phyloP scores from a whole-genome alignment of 2,329 filamentous ascomycete species.

The Bipolaris oryzae region DNA sequence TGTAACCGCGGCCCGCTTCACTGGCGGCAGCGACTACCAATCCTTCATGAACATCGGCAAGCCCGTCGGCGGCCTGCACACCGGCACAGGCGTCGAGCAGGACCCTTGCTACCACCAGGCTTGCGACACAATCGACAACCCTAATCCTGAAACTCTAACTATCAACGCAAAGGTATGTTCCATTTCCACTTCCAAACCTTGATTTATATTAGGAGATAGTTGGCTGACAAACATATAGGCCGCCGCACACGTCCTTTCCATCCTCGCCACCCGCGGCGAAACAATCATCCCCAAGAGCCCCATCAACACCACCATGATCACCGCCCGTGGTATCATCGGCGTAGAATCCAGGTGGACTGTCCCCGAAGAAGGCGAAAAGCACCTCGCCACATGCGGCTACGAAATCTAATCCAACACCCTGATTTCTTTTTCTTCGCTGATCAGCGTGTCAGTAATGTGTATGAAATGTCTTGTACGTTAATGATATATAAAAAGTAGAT shows the following conservation, averaged over 20 bases:
- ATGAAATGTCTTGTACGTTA: not conserved
- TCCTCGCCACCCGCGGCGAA: slow-evolving; percentile 39
- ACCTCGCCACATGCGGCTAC: slow-evolving; percentile 40
- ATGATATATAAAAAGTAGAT: not conserved
- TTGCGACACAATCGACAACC: slow-evolving; percentile 49
- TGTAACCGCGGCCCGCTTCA: slow-evolving; percentile 47
- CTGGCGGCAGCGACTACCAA: slow-evolving; percentile 50
- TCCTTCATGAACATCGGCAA: slow-evolving; percentile 50
- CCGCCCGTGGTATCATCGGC: slow-evolving; percentile 33
- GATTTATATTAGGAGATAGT: not conserved
- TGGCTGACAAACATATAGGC: slow-evolving; percentile 24
- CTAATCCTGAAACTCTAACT: slow-evolving; percentile 44
- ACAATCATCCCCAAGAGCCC: slow-evolving; percentile 46
- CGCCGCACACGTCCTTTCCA: slow-evolving; percentile 44
- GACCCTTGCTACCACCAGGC: slow-evolving; percentile 50
- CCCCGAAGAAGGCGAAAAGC: slow-evolving; percentile 35
- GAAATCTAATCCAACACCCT: slow-evolving; percentile 26
- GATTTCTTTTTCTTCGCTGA: not conserved
- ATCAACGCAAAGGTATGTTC: slow-evolving; percentile 46
- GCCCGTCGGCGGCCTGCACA: slow-evolving; percentile 49
- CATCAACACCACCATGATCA: slow-evolving; percentile 40
- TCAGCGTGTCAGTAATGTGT: not conserved
- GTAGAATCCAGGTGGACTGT: slow-evolving; percentile 41
- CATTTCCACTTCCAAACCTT: not conserved
- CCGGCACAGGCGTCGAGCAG: slow-evolving; percentile 49